Conservation (phyloP, 305 asterid species). For the Fraxinus dipetala region DNA sequence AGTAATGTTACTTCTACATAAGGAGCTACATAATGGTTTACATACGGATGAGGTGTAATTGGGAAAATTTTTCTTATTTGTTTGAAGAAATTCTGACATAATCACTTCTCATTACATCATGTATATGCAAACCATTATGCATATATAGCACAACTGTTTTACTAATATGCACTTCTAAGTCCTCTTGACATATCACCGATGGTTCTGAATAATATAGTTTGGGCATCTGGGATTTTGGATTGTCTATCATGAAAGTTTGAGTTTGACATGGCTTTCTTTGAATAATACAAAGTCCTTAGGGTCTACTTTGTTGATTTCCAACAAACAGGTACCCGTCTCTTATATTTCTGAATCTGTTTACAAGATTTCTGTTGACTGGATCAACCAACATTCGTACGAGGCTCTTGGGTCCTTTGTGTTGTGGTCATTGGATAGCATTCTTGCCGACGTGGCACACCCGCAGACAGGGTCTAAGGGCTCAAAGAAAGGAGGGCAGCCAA, state of each 20-base stretch:
- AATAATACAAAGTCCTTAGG: background rate
- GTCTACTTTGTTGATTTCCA: constrained; percentile 6
- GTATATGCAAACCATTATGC: background rate
- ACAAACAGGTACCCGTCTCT: constrained; percentile 67
- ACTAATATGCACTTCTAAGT: background rate
- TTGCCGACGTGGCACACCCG: constrained; percentile 63
- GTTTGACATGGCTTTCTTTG: background rate
- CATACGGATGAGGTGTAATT: too few relatives aligned
- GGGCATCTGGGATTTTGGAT: background rate
- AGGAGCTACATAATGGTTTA: too few relatives aligned
- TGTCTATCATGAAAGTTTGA: background rate
- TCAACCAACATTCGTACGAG: constrained; percentile 57
- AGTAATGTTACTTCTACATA: too few relatives aligned
- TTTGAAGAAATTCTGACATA: background rate
- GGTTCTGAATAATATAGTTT: background rate
- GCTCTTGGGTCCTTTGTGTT: constrained; percentile 64
- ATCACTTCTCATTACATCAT: background rate
- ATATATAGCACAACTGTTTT: too few relatives aligned
- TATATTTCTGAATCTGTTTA: constrained; percentile 61
- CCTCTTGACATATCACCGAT: background rate
- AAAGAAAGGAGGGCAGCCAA: constrained; percentile 60
- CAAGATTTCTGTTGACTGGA: constrained; percentile 80
- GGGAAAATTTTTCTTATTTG: background rate
- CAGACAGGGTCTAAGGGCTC: constrained; percentile 52
- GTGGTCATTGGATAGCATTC: constrained; percentile 71